Evolutionary conservation across 1,284 basidiomycete species (phyloP).

Genomic region (Phaffia rhodozyma): DNA sequence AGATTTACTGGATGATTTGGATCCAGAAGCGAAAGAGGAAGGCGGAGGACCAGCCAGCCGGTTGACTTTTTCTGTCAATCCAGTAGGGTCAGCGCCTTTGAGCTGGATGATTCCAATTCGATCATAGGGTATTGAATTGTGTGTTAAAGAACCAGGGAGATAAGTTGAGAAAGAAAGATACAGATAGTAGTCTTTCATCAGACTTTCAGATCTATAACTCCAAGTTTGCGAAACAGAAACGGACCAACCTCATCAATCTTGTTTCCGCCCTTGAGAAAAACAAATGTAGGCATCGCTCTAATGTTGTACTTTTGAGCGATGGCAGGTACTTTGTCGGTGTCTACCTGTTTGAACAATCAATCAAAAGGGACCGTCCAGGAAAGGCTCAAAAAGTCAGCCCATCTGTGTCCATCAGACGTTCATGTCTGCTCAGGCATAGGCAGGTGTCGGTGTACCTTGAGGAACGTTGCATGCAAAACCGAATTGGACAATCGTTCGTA

Average conservation of each 20-base stretch:
- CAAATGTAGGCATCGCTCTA: slow-evolving; percentile 41
- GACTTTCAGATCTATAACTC: neutral
- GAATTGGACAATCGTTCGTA: slow-evolving; percentile 28
- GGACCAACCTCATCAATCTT: slow-evolving; percentile 32
- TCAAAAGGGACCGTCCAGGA: neutral
- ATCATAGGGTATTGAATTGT: neutral
- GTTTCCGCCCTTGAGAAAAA: slow-evolving; percentile 37
- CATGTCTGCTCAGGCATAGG: slow-evolving; percentile 9
- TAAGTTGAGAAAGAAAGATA: neutral
- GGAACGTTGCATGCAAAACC: slow-evolving; percentile 20
- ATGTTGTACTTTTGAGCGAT: slow-evolving; percentile 36
- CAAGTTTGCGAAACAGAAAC: neutral
- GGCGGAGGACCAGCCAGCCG: slow-evolving; percentile 32
- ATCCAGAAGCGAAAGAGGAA: neutral
- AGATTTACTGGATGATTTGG: neutral
- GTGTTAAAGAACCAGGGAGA: neutral
- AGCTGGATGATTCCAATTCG: slow-evolving; percentile 22
- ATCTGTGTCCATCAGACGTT: slow-evolving; percentile 23
- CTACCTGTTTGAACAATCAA: slow-evolving; percentile 26
- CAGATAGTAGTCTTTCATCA: neutral
- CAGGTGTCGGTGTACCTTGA: neutral
- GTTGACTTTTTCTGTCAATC: slow-evolving; percentile 28
- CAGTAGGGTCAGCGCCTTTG: slow-evolving; percentile 32
- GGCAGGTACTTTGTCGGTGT: slow-evolving; percentile 35
- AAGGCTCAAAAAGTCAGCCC: slow-evolving; percentile 27